A percentile compares a stretch with the other conserved stretches of the same genome.
phyloP scores from a whole-genome alignment of 495 filamentous ascomycete genomes.

The Delitschia confertaspora region DNA sequence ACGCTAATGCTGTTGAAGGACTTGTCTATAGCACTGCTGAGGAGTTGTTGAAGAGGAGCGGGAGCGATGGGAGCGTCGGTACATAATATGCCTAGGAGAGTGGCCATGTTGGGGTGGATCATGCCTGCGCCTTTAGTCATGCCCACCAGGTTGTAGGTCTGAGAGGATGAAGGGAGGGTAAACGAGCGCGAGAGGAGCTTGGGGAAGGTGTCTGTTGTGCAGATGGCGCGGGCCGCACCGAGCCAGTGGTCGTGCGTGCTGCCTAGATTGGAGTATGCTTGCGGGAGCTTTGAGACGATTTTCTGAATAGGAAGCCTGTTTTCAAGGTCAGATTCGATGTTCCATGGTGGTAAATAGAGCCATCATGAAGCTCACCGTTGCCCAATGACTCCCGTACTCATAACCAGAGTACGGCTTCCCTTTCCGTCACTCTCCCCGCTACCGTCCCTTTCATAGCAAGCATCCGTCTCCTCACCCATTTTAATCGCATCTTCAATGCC shows the following conservation, averaged over 20 bases:
- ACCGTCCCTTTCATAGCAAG: conserved; percentile 40
- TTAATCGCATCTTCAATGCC: conserved; percentile 78
- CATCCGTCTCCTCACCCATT: conserved; percentile 75
- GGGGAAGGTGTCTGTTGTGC: conserved; percentile 98
- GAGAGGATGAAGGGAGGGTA: conserved; percentile 70
- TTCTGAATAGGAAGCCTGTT: conserved; percentile 76
- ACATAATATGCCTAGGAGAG: conserved; percentile 83
- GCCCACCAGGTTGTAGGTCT: conserved; percentile 74
- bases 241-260: conserved; percentile 80
- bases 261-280: conserved; percentile 58
- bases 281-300: conserved; percentile 74
- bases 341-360: background rate
- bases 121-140: conserved; percentile 99
- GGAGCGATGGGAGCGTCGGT: conserved; percentile 82
- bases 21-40: conserved; percentile 66
- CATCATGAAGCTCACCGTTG: conserved; percentile 52
- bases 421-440: conserved; percentile 45
- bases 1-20: conserved; percentile 97
- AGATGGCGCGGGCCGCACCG: conserved; percentile 80
- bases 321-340: background rate
- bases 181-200: conserved; percentile 85
- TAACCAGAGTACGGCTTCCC: conserved; percentile 68
- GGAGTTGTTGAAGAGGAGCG: conserved; percentile 54
- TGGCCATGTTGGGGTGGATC: conserved; percentile 99
- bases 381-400: conserved; percentile 98